Base-by-base conservation (phyloP, 1,284 basidiomycete species). In the Moniliophthora roreri region DNA sequence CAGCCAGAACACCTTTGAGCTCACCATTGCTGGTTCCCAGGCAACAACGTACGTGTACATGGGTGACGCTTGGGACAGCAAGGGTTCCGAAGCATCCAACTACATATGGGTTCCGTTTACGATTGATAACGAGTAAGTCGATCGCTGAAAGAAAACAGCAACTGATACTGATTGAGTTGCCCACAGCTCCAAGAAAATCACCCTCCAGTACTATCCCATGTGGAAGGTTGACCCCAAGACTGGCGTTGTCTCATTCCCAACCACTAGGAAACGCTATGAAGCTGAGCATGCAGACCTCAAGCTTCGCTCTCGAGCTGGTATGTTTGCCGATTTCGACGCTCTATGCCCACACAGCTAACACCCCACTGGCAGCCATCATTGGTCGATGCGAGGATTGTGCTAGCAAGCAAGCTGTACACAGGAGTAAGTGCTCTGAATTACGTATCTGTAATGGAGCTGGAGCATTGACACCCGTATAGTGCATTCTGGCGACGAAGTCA, bases 1-100 rank as follows among this genome's bases (percentile, higher is more conserved):
- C 45, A 64, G 66, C 1, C 67, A 68, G 48, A 66, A 62, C 40
- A 66, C 63, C 16, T 64, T 66, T 47, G 61, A 60, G 21, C 53
- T 68, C 35, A 62, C 53, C 28, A 62, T 64, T 20, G 52, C 57
- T 37, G 65, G 63, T 40, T 59, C 57, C 10, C 53, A 53, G 16
- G 48, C 52, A 40, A 66, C 62, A 24, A 65, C 66, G 0, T 61
- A 61, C 34, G 58, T 69, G 1, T 69, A 68, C 50, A 60, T 61
- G 48, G 67, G 66, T 9, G 68, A 69, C 46, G 59, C 62, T 11
- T 67, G 66, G 66, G 57, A 61, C 9, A 60, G 62, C 11, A 49
- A 49, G 38, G 38, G 59, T 57, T 24, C 55, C 11, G 52, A 54
- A 32, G 56, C 53, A 4, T 54, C 52, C 37, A 57, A 57, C 26